Evolutionary conservation across 805 yeast genomes (phyloP), one percentile per base, ranked within the genome.

Genomic region (Metschnikowia kunwiensis): DNA sequence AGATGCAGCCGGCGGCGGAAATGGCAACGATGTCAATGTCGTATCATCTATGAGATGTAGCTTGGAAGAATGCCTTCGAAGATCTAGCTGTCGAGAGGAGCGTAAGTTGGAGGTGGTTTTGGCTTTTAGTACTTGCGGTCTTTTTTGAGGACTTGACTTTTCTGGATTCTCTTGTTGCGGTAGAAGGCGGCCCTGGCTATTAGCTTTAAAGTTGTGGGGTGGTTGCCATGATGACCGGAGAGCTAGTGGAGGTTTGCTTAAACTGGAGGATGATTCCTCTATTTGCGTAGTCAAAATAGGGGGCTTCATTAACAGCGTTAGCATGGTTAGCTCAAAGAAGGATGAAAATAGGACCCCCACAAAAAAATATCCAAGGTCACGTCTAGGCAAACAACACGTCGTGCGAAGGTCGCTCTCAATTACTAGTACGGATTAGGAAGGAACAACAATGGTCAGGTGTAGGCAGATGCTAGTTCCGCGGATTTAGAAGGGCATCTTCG

Each of bases 41-140:
- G 70, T 64, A 38, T 61, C 72, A 42, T 74, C 78, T 7, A 74
- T 58, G 15, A 74, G 59, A 44, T 74, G 78, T 16, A 74, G 50
- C 40, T 63, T 60, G 1, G 78, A 74, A 11, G 61, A 59, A 18
- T 57, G 64, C 37, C 12, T 34, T 24, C 36, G 35, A 13, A 38
- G 42, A 11, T 26, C 24, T 7, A 26, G 34, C 19, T 12, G 18
- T 10, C 27, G 34, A 5, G 19, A 19, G 3, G 31, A 16, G 15
- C 30, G 30, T 2, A 26, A 16, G 10, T 21, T 10, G 11, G 36
- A 32, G 1, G 36, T 15, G 3, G 20, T 2, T 15, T 20, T 32
- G 13, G 13, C 4, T n/a, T 11, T 20, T 5, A 32, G 17, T 7
- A 12, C 36, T 7, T 13, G 20, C 5, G 36, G 10, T 7, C 24